phyloP scores from a whole-genome alignment of 768 basidiomycete genomes.

The Cyclocybe cylindracea region DNA sequence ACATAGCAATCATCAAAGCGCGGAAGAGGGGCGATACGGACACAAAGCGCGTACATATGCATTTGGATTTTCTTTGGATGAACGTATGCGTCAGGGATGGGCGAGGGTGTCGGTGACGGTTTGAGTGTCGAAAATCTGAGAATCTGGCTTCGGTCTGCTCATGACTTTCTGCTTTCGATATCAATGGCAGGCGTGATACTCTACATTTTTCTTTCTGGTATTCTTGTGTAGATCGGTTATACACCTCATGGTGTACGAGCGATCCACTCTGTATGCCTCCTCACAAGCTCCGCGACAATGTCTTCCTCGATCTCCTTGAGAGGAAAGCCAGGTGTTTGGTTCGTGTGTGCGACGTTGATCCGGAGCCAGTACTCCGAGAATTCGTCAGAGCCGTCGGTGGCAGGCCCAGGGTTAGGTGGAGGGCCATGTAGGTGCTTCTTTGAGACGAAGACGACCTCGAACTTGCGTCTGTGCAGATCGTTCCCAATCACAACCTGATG shows the following conservation, averaged over 20 bases:
- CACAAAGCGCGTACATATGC: too few species aligned
- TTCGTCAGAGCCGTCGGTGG: constrained; percentile 11
- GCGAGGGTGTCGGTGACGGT: too few species aligned
- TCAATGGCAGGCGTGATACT: not conserved
- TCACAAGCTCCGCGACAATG: constrained; percentile 76
- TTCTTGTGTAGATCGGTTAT: not conserved
- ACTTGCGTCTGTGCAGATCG: constrained; percentile 88
- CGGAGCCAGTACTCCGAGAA: constrained; percentile 67
- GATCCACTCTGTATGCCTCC: constrained; percentile 76
- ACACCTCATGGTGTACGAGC: constrained; percentile 9
- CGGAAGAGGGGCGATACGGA: too few species aligned
- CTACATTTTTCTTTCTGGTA: not conserved
- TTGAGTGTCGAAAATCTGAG: too few species aligned
- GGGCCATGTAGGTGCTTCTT: constrained; percentile 31
- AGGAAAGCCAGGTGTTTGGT: constrained; percentile 31
- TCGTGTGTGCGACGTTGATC: constrained; percentile 43
- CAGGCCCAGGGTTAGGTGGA: constrained; percentile 8
- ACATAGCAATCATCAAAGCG: too few species aligned
- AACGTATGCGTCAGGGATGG: too few species aligned
- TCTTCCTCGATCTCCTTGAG: constrained; percentile 91
- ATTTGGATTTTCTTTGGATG: too few species aligned
- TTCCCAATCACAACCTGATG: constrained; percentile 98
- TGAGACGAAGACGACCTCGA: constrained; percentile 90
- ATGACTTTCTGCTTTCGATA: too few species aligned
- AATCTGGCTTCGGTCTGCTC: too few species aligned